Percentiles rank a stretch among this genome's conserved stretches.
phyloP scores from a whole-genome alignment of 176 grass and related monocot species.

The Urochloa ruziziensis region DNA sequence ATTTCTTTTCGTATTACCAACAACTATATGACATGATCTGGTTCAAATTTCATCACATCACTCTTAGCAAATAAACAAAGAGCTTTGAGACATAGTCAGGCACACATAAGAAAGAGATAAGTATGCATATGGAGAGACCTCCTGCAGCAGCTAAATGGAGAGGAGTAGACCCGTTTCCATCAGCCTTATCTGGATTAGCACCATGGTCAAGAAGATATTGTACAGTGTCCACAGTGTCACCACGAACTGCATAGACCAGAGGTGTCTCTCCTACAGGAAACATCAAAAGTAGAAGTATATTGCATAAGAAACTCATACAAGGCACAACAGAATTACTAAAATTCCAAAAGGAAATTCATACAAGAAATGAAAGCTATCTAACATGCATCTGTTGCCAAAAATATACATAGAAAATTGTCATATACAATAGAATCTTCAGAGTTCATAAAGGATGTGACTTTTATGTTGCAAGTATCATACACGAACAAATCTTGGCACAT shows the following conservation, averaged over 20 bases:
- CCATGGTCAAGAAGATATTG: constrained; percentile 38
- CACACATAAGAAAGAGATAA: not conserved
- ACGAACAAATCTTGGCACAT: not conserved
- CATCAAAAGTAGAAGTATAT: not conserved
- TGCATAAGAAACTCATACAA: not conserved
- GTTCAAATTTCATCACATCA: not conserved
- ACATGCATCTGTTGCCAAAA: not conserved
- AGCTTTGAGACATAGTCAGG: not conserved
- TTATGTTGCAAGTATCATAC: not conserved
- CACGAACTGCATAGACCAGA: constrained; percentile 1
- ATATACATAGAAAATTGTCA: not conserved
- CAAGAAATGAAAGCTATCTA: not conserved
- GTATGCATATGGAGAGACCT: constrained; percentile 8
- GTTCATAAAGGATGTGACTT: not conserved
- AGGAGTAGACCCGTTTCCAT: not conserved
- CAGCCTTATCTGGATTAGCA: constrained; percentile 14
- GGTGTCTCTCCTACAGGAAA: constrained; percentile 13
- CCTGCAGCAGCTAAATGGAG: constrained; percentile 12
- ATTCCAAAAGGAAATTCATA: not conserved
- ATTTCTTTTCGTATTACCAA: not conserved
- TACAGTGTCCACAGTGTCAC: not conserved
- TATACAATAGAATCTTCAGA: too few relatives aligned
- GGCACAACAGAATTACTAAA: not conserved
- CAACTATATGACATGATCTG: not conserved
- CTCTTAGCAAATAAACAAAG: not conserved